Percentiles rank a stretch among this genome's conserved stretches.
Evolutionary conservation across 805 yeast species (phyloP).

Genomic region (Spathaspora arborariae): DNA sequence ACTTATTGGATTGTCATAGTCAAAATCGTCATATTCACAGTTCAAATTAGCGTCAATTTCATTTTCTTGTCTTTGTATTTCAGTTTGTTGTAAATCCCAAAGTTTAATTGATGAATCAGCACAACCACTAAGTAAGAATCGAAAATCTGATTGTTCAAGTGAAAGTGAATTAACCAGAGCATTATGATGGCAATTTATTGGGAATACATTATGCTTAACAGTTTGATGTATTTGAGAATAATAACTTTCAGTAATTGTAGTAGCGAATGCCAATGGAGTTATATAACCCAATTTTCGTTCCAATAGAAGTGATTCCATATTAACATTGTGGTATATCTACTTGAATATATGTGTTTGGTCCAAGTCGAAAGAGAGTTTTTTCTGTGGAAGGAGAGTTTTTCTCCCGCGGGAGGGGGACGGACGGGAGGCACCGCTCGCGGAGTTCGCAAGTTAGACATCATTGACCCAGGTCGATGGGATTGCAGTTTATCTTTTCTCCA

Average conservation of each 20-base stretch:
- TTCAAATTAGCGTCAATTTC: slow-evolving; percentile 13
- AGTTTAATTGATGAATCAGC: slow-evolving; percentile 66
- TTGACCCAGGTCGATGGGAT: too few species aligned
- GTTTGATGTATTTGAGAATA: slow-evolving; percentile 22
- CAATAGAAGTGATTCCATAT: slow-evolving; percentile 37
- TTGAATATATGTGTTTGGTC: too few species aligned
- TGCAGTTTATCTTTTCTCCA: too few species aligned
- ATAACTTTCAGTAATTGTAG: slow-evolving; percentile 36
- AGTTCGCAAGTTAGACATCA: too few species aligned
- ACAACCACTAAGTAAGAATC: slow-evolving; percentile 63
- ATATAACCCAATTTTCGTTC: slow-evolving; percentile 30
- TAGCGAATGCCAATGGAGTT: slow-evolving; percentile 30
- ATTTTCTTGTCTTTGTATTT: slow-evolving; percentile 10
- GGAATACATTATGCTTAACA: slow-evolving; percentile 27
- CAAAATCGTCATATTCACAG: slow-evolving; percentile 22
- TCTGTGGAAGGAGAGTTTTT: too few species aligned
- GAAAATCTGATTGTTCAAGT: slow-evolving; percentile 44
- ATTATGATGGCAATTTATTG: slow-evolving; percentile 40
- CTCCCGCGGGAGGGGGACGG: too few species aligned
- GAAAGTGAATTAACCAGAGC: slow-evolving; percentile 60
- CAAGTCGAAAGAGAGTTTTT: too few species aligned
- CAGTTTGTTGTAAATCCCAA: slow-evolving; percentile 49
- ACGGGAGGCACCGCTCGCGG: too few species aligned
- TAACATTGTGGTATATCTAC: not conserved
- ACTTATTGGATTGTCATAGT: slow-evolving; percentile 28